Percentiles rank a stretch among this genome's conserved stretches.
phyloP scores from a whole-genome alignment of 2,329 filamentous ascomycete species.

The Scytalidium lignicola region DNA sequence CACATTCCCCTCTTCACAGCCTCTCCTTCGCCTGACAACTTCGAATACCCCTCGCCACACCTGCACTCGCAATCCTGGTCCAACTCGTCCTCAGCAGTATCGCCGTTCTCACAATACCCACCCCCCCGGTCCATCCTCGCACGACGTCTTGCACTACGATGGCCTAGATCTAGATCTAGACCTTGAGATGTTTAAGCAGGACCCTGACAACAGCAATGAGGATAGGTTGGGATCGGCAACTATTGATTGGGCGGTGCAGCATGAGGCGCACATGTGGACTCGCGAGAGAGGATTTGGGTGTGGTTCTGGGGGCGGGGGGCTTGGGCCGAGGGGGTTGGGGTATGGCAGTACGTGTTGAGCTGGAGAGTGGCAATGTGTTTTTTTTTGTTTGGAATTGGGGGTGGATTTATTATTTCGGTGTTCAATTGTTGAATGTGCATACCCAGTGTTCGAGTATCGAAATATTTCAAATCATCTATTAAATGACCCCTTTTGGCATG shows the following conservation, averaged over 20 bases:
- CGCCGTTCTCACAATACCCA: neutral
- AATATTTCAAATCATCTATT: too few relatives aligned
- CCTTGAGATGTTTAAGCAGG: neutral
- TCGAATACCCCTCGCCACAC: neutral
- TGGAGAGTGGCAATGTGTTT: too few relatives aligned
- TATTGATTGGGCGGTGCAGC: neutral
- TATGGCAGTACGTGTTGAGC: neutral
- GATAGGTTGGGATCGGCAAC: neutral
- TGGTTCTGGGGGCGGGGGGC: neutral
- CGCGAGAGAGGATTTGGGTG: neutral
- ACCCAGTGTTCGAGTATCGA: too few relatives aligned
- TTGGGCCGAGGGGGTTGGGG: neutral
- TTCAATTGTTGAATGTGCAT: too few relatives aligned
- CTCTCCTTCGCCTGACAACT: neutral
- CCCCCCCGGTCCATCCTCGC: neutral
- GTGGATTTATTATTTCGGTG: too few relatives aligned
- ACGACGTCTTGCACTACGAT: neutral
- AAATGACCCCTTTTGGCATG: too few relatives aligned
- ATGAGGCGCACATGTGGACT: neutral
- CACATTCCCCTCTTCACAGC: neutral
- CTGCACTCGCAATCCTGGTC: neutral
- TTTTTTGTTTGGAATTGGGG: too few relatives aligned
- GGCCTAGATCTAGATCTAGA: neutral
- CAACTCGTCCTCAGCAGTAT: neutral
- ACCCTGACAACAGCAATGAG: neutral